Evolutionary conservation across 2,329 filamentous ascomycete species (phyloP), one percentile per base, ranked within the genome.

Genomic region (Lachnellula subtilissima): DNA sequence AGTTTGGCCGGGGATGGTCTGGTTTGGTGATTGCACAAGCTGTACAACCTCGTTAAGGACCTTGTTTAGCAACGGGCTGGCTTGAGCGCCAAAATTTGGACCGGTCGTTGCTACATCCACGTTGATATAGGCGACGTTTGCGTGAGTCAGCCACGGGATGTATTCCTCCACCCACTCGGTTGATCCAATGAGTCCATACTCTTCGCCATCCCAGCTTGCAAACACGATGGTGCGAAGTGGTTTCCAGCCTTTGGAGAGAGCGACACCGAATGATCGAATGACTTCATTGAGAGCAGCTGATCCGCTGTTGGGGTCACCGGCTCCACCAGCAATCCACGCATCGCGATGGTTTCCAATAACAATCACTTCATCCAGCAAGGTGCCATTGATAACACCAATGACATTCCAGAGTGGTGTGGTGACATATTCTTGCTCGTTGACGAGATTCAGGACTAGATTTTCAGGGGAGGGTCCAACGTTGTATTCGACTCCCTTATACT

Each of bases 321-420:
- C 88, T 23, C 90, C 89, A n/a, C 90, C 90, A 19, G 86, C 86
- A 65, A 93, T 87, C 90, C 90, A 95, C 0, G 92, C 89, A 72
- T 96, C 91, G 36, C 91, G 84, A 68, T 96, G 92, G 67, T 96
- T 96, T n/a, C 92, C 91, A 35, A 97, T 75, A 3, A 99, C 80
- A 47, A 99, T 78, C 1, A 96, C 91, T 67, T 97, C 91, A 65
- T 96, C 85, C 65, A 91, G 84, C 37, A 94, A 84, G 0, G 87
- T 88, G 9, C 93, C 94, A 65, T 96, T 96, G 70, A 99, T 89
- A 47, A 94, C 78, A 46, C 93, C 93, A 61, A 97, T 93, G 2
- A 94, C 89, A 68, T 99, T 88, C 91, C 91, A 96, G 52, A 93
- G 76, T 4, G 89, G 88, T 0, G 88, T 94, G 1, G 82, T 93